phyloP scores from a whole-genome alignment of 768 basidiomycete species.

The Leccinum variicolor region DNA sequence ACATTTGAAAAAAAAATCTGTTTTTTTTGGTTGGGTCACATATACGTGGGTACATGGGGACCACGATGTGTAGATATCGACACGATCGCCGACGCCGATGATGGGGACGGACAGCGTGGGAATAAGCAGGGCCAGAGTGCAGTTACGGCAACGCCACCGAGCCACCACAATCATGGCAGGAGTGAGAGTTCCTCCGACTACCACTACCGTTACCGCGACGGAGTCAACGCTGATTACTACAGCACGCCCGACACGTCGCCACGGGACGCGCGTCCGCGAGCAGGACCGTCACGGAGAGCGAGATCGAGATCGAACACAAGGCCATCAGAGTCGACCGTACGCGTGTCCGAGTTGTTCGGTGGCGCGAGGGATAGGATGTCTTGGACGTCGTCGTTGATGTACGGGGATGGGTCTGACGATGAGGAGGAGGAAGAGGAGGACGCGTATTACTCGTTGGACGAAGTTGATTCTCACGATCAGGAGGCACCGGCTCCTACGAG shows the following conservation, averaged over 20 bases:
- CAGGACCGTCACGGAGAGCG: background rate
- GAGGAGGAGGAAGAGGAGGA: slow-evolving; percentile 31
- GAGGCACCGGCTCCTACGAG: background rate
- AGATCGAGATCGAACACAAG: background rate
- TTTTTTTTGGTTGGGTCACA: background rate
- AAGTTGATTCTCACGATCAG: slow-evolving; percentile 39
- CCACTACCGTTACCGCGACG: background rate
- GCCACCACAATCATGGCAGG: background rate
- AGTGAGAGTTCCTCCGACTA: background rate
- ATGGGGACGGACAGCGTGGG: background rate
- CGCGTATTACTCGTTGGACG: slow-evolving; percentile 29
- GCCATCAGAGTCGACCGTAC: background rate
- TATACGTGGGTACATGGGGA: background rate
- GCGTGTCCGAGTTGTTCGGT: slow-evolving; percentile 3
- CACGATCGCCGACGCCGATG: background rate
- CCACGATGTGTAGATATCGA: background rate
- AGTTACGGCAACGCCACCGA: background rate
- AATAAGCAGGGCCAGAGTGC: background rate
- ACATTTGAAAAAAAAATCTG: background rate
- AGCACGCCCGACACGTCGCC: slow-evolving; percentile 25
- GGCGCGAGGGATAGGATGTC: background rate
- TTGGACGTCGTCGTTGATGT: slow-evolving; percentile 2
- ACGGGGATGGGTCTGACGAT: background rate
- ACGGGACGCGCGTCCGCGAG: slow-evolving; percentile 4
- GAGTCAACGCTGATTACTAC: slow-evolving; percentile 15